These are phyloP conservation scores for Trypanosoma conorhini DNA, from an alignment of 208 protist genomes.

Conservation along the genomic window DNA sequence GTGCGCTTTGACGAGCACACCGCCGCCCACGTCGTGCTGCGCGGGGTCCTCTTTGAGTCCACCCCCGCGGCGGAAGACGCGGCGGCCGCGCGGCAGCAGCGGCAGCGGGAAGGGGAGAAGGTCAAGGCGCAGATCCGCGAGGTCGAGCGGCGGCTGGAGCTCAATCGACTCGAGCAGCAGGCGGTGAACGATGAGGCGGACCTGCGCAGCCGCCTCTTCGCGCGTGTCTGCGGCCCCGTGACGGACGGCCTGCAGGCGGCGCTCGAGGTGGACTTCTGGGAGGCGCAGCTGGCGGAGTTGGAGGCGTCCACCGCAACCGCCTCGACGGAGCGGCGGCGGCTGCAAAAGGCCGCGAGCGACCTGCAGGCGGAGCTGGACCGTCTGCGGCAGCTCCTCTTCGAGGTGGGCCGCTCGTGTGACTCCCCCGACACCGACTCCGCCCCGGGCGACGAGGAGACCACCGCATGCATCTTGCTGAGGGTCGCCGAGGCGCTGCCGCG, in stretches of 20 bases:
- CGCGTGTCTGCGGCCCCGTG: conserved; percentile 11
- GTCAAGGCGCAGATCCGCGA: conserved; percentile 13
- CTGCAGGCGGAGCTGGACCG: conserved; percentile 1
- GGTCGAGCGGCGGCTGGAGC: conserved; percentile 8
- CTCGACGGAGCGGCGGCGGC: background rate
- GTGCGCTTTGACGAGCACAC: conserved; percentile 30
- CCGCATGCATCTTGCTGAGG: conserved; percentile 20
- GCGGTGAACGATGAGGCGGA: conserved; percentile 14
- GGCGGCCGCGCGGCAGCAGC: conserved; percentile 1
- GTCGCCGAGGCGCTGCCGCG: conserved; percentile 3
- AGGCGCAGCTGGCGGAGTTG: conserved; percentile 23
- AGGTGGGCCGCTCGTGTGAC: background rate
- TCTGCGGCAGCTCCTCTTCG: background rate
- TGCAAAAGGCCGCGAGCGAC: conserved; percentile 5
- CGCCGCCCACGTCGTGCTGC: conserved; percentile 22
- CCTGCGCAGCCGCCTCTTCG: background rate
- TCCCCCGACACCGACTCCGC: background rate
- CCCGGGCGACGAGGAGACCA: background rate
- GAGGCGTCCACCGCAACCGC: background rate
- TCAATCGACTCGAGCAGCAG: conserved; percentile 12
- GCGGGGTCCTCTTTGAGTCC: conserved; percentile 27
- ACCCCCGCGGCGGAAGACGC: background rate
- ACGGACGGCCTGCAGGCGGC: conserved; percentile 6
- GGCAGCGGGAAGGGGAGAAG: conserved; percentile 1
- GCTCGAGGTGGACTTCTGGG: conserved; percentile 21